Base-by-base conservation (phyloP, 169 alveolate genomes). In the Eimeria necatrix region DNA sequence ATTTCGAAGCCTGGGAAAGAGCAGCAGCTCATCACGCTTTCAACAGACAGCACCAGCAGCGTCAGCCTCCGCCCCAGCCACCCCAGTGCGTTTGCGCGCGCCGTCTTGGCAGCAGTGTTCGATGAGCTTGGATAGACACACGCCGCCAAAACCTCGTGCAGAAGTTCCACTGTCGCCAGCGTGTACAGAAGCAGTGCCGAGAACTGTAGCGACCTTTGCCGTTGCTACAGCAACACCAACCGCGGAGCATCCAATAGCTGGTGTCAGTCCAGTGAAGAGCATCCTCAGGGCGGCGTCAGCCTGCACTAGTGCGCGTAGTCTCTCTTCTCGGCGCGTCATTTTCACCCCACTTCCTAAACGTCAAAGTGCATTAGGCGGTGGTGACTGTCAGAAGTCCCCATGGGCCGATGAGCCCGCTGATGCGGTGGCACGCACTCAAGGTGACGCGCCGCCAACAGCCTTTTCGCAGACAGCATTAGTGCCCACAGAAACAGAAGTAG, bases 281-380 rank as follows among this genome's bases (percentile, higher is more conserved):
- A 85, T 85, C 80, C 70, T 85, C 60, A 85, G 92, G 41, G 59
- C 46, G 16, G 60, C 80, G n/a, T 85, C 92, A 20, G 92, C 49
- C 51, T 60, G 80, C 52, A 51, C 80, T 12, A 85, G 81, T 53
- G n/a, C 56, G 49, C 68, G 70, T 10, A 85, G 80, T 46, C n/a
- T 41, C 51, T 85, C 92, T 16, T 20, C 53, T 59, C 92, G 92
- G 3, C 92, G 92, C 24, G 92, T 85, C 32, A 71, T 49, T 48
- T 85, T 85, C 81, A 85, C 92, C 22, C 92, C 92, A 16, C 32
- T 20, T n/a, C 81, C 76, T 9, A 53, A 20, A 71, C 18, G 73
- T 1, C 74, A 22, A 24, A 4, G 52, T 48, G 9, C 61, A 12
- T n/a, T 53, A 51, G 71, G 22, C 52, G 73, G 41, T 52, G 90